Conservation (phyloP, 495 filamentous ascomycete genomes). For the Parachaetomium inaequale region DNA sequence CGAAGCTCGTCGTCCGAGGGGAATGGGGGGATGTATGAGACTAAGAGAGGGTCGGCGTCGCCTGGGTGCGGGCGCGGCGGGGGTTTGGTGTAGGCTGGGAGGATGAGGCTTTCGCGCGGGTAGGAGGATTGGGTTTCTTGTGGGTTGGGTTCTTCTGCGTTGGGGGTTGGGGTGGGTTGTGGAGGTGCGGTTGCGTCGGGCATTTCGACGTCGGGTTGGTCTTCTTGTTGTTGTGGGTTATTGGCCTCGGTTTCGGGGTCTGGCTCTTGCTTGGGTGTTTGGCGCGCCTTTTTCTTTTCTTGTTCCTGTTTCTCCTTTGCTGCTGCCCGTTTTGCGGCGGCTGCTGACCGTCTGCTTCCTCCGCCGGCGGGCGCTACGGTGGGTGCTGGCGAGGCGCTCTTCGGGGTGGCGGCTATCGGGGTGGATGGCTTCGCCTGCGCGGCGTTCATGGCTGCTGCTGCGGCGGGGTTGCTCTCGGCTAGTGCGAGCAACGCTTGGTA, state of each 20-base stretch:
- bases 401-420: constrained; percentile 18
- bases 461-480: constrained; percentile 38
- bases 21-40: constrained; percentile 57
- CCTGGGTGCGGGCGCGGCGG: constrained; percentile 39
- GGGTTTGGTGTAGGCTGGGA: constrained; percentile 29
- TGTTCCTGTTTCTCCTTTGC: constrained; percentile 25
- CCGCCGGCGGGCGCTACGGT: constrained; percentile 6
- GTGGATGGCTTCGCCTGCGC: constrained; percentile 22
- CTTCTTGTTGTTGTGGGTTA: constrained; percentile 33
- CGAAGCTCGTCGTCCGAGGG: constrained; percentile 67
- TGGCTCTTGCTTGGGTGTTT: constrained; percentile 1
- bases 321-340: constrained; percentile 28
- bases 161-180: constrained; percentile 8
- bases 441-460: constrained; percentile 23
- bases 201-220: constrained; percentile 37
- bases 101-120: constrained; percentile 32
- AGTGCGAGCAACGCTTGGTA: constrained; percentile 67
- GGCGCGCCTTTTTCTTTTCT: constrained; percentile 19
- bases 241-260: constrained; percentile 11
- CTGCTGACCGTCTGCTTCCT: constrained; percentile 24
- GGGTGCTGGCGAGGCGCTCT: constrained; percentile 26
- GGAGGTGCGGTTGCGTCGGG: constrained; percentile 27
- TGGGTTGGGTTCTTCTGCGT: not conserved
- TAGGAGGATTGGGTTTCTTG: constrained; percentile 32
- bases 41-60: constrained; percentile 62